Base-by-base conservation (phyloP, 2,329 filamentous ascomycete species). In the Aspergillus pseudonomiae region DNA sequence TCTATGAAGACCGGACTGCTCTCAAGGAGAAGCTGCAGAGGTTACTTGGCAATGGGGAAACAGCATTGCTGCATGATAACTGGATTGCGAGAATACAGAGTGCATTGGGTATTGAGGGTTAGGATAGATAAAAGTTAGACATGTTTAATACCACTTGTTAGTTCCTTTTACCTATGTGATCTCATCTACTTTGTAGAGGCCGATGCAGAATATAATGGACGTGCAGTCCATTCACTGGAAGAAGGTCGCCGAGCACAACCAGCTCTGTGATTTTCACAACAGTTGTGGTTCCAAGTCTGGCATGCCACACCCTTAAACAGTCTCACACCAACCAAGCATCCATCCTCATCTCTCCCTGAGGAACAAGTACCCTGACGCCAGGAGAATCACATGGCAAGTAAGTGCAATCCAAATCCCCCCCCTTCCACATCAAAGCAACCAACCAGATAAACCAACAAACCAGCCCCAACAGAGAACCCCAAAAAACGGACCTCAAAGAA, bases 41-140 rank as follows among this genome's bases (percentile, higher is more conserved):
- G 3, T 46, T 81, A 6, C 59, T 72, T 24, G 59, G 53, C 21
- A 58, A 60, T 53, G 77, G 76, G 12, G 63, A 63, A 28, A 36
- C 24, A 2, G 69, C 68, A 1, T 70, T 64, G 24, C 53, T 79
- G 24, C 76, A 78, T 70, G 67, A 71, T 60, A 68, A 74, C 41
- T 78, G 75, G 75, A 55, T 78, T 41, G 62, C 50, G 7, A 70
- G 71, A 61, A 73, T 80, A 32, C 60, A 70, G 61, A 59, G 57
- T 34, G 72, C 70, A 30, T 60, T 75, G 54, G 62, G 64, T 59
- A 39, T 21, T 39, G 12, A 48, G 54, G 58, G 28, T 11, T 43
- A 59, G 56, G 60, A 65, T 68, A 73, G 61, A 70, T 14, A 71
- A 66, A 70, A 72, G 62, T 63, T 65, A 60, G 65, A 70, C 55